phyloP scores from a whole-genome alignment of 257 asterid genomes.

The Knoxia roxburghii region DNA sequence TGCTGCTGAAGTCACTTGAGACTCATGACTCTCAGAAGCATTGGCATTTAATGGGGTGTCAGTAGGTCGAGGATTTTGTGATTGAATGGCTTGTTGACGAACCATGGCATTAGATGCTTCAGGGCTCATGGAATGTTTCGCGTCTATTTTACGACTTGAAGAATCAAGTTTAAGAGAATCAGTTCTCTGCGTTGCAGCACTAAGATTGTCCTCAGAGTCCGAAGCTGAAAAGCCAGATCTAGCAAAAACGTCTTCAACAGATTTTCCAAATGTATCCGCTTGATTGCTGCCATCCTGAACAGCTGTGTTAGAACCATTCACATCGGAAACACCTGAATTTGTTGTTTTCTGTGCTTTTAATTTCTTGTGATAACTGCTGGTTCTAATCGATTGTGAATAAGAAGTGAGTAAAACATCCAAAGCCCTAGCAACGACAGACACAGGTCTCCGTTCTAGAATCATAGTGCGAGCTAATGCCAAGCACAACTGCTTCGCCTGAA shows the following conservation, averaged over 20 bases:
- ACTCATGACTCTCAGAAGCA: slow-evolving; percentile 44
- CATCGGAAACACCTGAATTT: slow-evolving; percentile 39
- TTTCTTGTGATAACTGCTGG: slow-evolving; percentile 63
- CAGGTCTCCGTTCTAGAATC: slow-evolving; percentile 83
- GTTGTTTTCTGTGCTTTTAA: slow-evolving; percentile 42
- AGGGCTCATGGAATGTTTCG: slow-evolving; percentile 24
- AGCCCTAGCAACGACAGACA: slow-evolving; percentile 59
- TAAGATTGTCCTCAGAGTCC: slow-evolving; percentile 46
- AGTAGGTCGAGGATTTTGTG: slow-evolving; percentile 36
- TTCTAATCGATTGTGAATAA: slow-evolving; percentile 55
- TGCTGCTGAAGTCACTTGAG: slow-evolving; percentile 63
- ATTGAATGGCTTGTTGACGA: slow-evolving; percentile 34
- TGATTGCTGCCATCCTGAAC: slow-evolving; percentile 30
- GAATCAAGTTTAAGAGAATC: slow-evolving; percentile 28
- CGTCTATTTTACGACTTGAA: slow-evolving; percentile 36
- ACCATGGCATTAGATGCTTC: slow-evolving; percentile 38
- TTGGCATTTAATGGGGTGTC: slow-evolving; percentile 40
- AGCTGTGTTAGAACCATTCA: slow-evolving; percentile 26
- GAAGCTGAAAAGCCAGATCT: slow-evolving; percentile 39
- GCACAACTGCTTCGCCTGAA: slow-evolving; percentile 86
- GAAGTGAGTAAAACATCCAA: slow-evolving; percentile 47
- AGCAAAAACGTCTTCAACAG: slow-evolving; percentile 30
- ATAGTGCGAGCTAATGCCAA: slow-evolving; percentile 50
- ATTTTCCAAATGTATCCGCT: slow-evolving; percentile 37
- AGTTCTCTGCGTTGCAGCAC: slow-evolving; percentile 14